These are phyloP conservation scores for Ceratobasidium sp. DNA, from an alignment of 1,284 basidiomycete genomes.

Conservation along the genomic window DNA sequence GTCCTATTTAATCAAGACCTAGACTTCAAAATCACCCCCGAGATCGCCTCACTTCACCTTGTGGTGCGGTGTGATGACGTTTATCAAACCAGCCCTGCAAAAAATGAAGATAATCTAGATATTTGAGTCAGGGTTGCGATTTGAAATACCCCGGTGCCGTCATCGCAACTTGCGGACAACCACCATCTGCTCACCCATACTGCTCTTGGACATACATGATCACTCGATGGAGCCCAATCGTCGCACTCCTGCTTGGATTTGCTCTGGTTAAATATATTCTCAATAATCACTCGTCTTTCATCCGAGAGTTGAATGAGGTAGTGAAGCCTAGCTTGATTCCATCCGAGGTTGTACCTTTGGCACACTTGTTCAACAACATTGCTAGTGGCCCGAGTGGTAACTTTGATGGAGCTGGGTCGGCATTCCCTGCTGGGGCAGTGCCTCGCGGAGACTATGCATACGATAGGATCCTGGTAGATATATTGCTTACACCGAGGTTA, in stretches of 20 bases:
- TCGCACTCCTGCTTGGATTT: background rate
- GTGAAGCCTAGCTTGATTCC: background rate
- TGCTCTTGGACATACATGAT: background rate
- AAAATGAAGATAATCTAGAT: background rate
- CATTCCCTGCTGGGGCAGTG: conserved; percentile 9
- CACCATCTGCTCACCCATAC: too few relatives aligned
- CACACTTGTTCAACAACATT: conserved; percentile 30
- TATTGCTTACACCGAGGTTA: background rate
- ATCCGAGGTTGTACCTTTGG: conserved; percentile 11
- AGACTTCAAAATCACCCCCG: too few relatives aligned
- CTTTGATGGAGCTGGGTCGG: conserved; percentile 36
- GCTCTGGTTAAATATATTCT: too few relatives aligned
- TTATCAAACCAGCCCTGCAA: background rate
- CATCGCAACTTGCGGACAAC: conserved; percentile 2
- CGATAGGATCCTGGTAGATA: conserved; percentile 16
- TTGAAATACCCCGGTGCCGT: conserved; percentile 14
- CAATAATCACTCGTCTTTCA: background rate
- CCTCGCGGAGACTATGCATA: conserved; percentile 10
- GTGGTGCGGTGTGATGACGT: background rate
- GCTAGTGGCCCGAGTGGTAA: conserved; percentile 43
- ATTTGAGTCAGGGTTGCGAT: conserved; percentile 7
- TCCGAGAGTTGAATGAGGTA: background rate
- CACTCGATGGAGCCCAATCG: background rate
- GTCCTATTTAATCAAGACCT: too few relatives aligned
- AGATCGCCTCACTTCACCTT: too few relatives aligned